Percentiles rank a stretch among this genome's conserved stretches.
Conservation (phyloP, 129 eudicot species). For the Flaveria ramosissima region DNA sequence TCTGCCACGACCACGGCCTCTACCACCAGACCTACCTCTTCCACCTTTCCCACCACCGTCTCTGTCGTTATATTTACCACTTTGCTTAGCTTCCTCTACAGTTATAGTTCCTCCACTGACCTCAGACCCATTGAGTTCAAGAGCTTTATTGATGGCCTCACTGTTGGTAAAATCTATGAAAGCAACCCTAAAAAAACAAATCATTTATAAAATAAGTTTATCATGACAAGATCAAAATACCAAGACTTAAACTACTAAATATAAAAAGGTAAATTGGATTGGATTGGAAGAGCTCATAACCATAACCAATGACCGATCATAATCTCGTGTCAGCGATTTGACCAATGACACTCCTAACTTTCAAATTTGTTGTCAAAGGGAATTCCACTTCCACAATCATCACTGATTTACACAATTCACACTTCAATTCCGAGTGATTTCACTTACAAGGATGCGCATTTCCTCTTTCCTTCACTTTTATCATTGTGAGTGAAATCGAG, state of each 20-base stretch:
- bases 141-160: conserved; percentile 21
- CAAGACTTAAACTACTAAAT: neutral
- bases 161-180: conserved; percentile 28
- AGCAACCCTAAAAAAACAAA: conserved; percentile 26
- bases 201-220: neutral
- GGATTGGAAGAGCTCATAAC: too few relatives aligned
- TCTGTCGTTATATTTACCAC: neutral
- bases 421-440: too few relatives aligned
- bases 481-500: too few relatives aligned
- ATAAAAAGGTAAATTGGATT: neutral
- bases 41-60: conserved; percentile 28
- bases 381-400: too few relatives aligned
- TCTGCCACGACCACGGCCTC: conserved; percentile 39
- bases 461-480: too few relatives aligned
- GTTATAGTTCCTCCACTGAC: conserved; percentile 24
- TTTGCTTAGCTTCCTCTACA: conserved; percentile 25
- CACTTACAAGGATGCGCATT: too few relatives aligned
- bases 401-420: too few relatives aligned
- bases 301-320: too few relatives aligned
- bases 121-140: conserved; percentile 29
- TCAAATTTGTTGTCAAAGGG: too few relatives aligned
- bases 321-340: too few relatives aligned
- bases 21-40: conserved; percentile 29
- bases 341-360: too few relatives aligned
- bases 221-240: neutral